Percentiles rank a stretch among this genome's conserved stretches.
phyloP scores from a whole-genome alignment of 805 yeast species.

The Kodamaea kakaduensis region DNA sequence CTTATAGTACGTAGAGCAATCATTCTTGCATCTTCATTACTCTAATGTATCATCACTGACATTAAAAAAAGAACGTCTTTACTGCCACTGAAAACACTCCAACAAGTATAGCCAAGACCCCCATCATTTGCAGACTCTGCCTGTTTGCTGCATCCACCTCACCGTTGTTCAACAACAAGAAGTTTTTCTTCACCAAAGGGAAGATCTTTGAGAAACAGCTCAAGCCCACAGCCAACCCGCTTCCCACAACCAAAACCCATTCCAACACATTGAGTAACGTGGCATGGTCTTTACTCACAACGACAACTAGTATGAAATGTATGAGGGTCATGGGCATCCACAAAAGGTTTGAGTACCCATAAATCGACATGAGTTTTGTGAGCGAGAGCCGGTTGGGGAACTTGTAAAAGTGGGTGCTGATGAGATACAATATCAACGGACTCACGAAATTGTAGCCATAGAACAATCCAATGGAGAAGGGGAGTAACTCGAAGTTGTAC shows the following conservation, averaged over 20 bases:
- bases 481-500: constrained; percentile 57
- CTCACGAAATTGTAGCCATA: constrained; percentile 71
- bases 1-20: too few species aligned
- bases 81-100: constrained; percentile 58
- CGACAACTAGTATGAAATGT: constrained; percentile 53
- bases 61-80: constrained; percentile 63
- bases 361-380: constrained; percentile 63
- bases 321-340: constrained; percentile 83
- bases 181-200: constrained; percentile 34
- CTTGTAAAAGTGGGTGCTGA: constrained; percentile 51
- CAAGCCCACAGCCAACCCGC: constrained; percentile 59
- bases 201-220: constrained; percentile 47
- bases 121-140: constrained; percentile 33
- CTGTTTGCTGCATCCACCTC: constrained; percentile 32
- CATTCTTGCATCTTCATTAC: too few species aligned
- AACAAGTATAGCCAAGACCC: constrained; percentile 47
- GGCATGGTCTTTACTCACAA: constrained; percentile 36
- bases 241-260: constrained; percentile 59
- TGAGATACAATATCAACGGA: constrained; percentile 54
- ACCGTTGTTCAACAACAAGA: constrained; percentile 24
- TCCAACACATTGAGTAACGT: constrained; percentile 48
- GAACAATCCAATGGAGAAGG: constrained; percentile 65
- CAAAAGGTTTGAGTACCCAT: constrained; percentile 77
- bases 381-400: constrained; percentile 47
- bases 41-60: too few species aligned